Conservation (phyloP, 768 basidiomycete genomes). For the Rhodotorula graminis region DNA sequence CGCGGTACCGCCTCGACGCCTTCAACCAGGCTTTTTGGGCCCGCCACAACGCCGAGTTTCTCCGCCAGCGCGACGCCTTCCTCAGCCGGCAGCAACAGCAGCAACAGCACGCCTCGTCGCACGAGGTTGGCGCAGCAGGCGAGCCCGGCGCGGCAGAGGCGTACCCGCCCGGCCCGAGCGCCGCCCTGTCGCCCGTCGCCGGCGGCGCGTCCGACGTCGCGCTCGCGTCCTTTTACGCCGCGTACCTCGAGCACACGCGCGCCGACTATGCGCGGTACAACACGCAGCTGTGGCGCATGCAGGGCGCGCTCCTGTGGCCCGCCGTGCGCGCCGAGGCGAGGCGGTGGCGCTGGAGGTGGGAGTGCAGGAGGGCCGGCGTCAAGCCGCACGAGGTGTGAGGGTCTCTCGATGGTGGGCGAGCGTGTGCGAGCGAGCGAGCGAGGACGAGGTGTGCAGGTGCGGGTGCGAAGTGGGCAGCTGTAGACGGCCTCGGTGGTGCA, state of each 20-base stretch:
- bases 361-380: slow-evolving; percentile 32
- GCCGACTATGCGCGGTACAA: slow-evolving; percentile 33
- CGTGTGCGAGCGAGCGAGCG: too few relatives aligned
- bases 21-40: slow-evolving; percentile 41
- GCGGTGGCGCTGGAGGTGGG: slow-evolving; percentile 36
- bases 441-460: too few relatives aligned
- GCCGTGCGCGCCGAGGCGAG: slow-evolving; percentile 27
- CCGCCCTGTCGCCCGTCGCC: neutral
- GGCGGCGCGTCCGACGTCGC: slow-evolving; percentile 19
- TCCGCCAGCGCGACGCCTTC: slow-evolving; percentile 19
- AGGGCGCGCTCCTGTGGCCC: slow-evolving; percentile 30
- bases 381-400: neutral
- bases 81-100: slow-evolving; percentile 5
- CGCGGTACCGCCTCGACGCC: slow-evolving; percentile 35
- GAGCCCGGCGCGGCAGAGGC: neutral
- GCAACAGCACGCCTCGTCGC: neutral
- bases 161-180: slow-evolving; percentile 14
- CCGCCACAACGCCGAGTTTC: slow-evolving; percentile 31
- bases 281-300: slow-evolving; percentile 29
- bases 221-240: slow-evolving; percentile 29
- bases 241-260: slow-evolving; percentile 18
- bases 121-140: neutral
- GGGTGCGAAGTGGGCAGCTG: too few relatives aligned
- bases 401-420: neutral
- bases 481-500: neutral